These are phyloP conservation scores for Lactarius deliciosus DNA, from an alignment of 768 basidiomycete genomes.

Conservation along the genomic window DNA sequence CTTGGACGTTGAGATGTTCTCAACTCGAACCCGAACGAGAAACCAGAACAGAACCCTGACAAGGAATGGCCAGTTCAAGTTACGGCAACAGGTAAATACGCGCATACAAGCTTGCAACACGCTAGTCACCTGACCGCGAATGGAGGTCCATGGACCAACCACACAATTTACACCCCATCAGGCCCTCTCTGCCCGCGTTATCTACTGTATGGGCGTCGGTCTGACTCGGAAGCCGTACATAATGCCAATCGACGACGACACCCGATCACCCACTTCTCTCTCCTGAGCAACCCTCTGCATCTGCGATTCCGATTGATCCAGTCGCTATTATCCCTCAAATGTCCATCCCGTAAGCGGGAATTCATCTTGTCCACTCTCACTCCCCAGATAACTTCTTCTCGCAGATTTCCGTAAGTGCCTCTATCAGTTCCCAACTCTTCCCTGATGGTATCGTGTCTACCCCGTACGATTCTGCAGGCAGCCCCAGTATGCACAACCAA, in stretches of 20 bases:
- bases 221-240: neutral
- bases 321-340: neutral
- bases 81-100: slow-evolving; percentile 16
- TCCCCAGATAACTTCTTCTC: neutral
- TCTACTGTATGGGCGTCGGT: neutral
- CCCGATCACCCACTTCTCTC: neutral
- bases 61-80: slow-evolving; percentile 7
- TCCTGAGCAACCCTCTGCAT: neutral
- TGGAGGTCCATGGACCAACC: neutral
- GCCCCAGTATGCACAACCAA: slow-evolving; percentile 3
- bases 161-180: neutral
- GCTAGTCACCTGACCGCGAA: slow-evolving; percentile 22
- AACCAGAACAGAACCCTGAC: slow-evolving; percentile 8
- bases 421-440: neutral
- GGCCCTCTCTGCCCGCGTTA: neutral
- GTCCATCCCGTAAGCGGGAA: slow-evolving; percentile 18
- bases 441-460: slow-evolving; percentile 1
- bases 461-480: slow-evolving; percentile 5
- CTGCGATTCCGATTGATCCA: neutral
- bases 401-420: slow-evolving; percentile 21
- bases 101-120: slow-evolving; percentile 22
- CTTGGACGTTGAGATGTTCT: neutral
- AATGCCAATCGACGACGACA: neutral
- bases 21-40: neutral
- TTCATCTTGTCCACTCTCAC: neutral